Evolutionary conservation across 768 basidiomycete species (phyloP).

Genomic region (Phylloporus arenicola): DNA sequence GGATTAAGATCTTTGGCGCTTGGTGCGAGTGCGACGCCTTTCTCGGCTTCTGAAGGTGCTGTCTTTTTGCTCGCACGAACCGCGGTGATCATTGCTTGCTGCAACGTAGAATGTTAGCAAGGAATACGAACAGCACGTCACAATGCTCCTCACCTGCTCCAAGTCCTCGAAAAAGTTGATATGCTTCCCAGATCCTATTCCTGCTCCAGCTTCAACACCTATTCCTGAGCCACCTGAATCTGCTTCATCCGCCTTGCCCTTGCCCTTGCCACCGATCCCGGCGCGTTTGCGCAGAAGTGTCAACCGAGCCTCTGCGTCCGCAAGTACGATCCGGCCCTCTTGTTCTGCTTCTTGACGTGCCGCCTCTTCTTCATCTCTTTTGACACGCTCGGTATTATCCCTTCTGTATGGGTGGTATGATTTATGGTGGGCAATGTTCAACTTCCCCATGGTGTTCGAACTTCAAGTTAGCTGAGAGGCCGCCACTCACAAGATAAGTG

Average conservation of each 20-base stretch:
- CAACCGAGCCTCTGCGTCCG: conserved; percentile 79
- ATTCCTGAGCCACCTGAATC: conserved; percentile 1
- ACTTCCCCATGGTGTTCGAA: conserved; percentile 57
- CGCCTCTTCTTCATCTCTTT: conserved; percentile 80
- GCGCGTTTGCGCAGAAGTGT: conserved; percentile 58
- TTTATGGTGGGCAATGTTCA: conserved; percentile 89
- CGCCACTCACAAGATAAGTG: neutral
- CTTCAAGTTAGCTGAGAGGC: neutral
- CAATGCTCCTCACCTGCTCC: conserved; percentile 48
- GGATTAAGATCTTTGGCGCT: conserved; percentile 72
- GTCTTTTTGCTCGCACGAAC: conserved; percentile 47
- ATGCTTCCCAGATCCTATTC: conserved; percentile 47
- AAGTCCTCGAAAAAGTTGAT: conserved; percentile 83
- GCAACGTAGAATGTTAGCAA: conserved; percentile 4
- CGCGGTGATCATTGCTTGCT: conserved; percentile 44
- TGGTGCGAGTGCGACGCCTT: conserved; percentile 70
- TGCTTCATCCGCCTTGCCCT: conserved; percentile 31
- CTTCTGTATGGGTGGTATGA: conserved; percentile 83
- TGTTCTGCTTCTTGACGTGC: conserved; percentile 57
- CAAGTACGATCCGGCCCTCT: conserved; percentile 67
- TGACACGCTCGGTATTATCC: conserved; percentile 79
- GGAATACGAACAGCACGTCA: neutral
- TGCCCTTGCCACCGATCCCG: conserved; percentile 38
- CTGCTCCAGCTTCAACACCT: neutral
- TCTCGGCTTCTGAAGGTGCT: conserved; percentile 51